Evolutionary conservation across 495 filamentous ascomycete species (phyloP).

Genomic region (Entonaema liquescens): DNA sequence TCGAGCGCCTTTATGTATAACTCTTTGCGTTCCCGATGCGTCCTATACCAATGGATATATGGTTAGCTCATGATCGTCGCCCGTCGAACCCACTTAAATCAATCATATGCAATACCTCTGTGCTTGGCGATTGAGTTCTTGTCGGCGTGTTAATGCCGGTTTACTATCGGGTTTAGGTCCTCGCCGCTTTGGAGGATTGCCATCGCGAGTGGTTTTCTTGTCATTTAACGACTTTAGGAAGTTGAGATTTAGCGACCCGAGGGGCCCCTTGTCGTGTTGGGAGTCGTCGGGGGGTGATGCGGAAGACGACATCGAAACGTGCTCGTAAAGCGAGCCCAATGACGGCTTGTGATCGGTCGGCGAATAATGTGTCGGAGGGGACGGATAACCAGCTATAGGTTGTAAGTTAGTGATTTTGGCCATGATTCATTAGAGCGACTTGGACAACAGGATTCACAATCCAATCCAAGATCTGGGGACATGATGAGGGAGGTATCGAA

Average conservation of each 20-base stretch:
- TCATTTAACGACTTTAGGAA: slow-evolving; percentile 69
- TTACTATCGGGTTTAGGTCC: slow-evolving; percentile 98
- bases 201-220: slow-evolving; percentile 76
- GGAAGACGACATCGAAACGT: slow-evolving; percentile 54
- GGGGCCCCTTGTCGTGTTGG: slow-evolving; percentile 59
- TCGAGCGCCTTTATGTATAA: slow-evolving; percentile 94
- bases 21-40: slow-evolving; percentile 96
- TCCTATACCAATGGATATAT: slow-evolving; percentile 57
- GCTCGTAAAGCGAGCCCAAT: slow-evolving; percentile 47
- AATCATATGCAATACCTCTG: slow-evolving; percentile 73
- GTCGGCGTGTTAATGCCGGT: slow-evolving; percentile 88
- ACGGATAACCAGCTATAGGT: slow-evolving; percentile 50
- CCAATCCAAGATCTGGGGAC: slow-evolving; percentile 17
- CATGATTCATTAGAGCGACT: slow-evolving; percentile 28
- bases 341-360: slow-evolving; percentile 48
- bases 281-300: slow-evolving; percentile 49
- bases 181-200: slow-evolving; percentile 84
- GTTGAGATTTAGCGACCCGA: slow-evolving; percentile 62
- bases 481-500: slow-evolving; percentile 29
- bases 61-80: slow-evolving; percentile 20
- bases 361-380: slow-evolving; percentile 50
- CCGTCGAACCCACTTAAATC: background rate
- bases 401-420: slow-evolving; percentile 43
- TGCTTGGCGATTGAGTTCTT: slow-evolving; percentile 94
- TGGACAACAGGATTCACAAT: slow-evolving; percentile 23